Base-by-base conservation (phyloP, 2,329 filamentous ascomycete genomes). In the Fusarium robinianum region DNA sequence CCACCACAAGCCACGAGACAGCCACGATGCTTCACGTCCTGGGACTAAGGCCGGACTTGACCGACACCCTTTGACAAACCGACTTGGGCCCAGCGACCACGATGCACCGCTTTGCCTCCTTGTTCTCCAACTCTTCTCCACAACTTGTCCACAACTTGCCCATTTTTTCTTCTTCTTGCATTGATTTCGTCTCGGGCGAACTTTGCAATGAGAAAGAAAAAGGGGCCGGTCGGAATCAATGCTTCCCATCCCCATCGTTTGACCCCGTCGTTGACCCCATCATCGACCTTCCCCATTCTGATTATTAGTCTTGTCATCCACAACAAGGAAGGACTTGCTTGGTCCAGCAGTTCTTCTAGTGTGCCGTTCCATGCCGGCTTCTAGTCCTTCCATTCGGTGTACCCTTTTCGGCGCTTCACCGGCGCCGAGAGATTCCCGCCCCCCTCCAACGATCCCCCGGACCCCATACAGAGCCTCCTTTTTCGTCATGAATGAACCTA, bases 401-500 rank as follows among this genome's bases (percentile, higher is more conserved):
- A n/a, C 46, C 46, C 44, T 53, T 42, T 45, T 67, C 63, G 63
- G 60, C 58, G 57, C 57, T 64, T 64, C 51, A 42, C 62, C 63
- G 59, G 64, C 59, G 55, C 60, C 60, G 60, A 62, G 49, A 44
- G 35, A 31, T 24, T 33, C 14, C 19, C 22, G 14, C 14, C 29
- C 32, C 27, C 30, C 38, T 41, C 38, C 43, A 46, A 49, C 34
- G 37, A 53, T 51, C 53, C 50, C 23, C 50, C 53, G 53, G 49
- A 48, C 41, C 49, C 42, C 49, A 51, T 50, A 25, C 16, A 47
- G 42, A 55, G 46, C 46, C 10, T 32, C 36, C 52, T 55, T 50
- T 37, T 60, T 51, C 36, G 47, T 54, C 27, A 26, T 27, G 32
- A 41, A 35, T 50, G n/a, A n/a, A n/a, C n/a, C n/a, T n/a, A n/a